phyloP scores from a whole-genome alignment of 345 rosid genomes.

The Cochlearia excelsa region DNA sequence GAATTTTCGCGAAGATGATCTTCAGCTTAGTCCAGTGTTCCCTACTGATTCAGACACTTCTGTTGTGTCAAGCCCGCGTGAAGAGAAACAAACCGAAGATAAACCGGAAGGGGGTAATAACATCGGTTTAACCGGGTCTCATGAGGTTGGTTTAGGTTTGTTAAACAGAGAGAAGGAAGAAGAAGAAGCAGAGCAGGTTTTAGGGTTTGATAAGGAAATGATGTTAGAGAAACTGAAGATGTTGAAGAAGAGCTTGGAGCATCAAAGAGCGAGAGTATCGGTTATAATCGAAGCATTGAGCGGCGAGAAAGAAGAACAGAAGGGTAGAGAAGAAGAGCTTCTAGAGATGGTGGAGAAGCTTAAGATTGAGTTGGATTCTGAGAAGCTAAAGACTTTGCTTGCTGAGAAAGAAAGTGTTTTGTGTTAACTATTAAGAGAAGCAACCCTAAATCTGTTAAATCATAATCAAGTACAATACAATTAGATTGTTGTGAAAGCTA shows the following conservation, averaged over 20 bases:
- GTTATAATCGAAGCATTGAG: constrained; percentile 52
- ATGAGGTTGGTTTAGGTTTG: constrained; percentile 13
- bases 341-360: constrained; percentile 45
- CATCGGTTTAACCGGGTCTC: not conserved
- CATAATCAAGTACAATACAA: too few species aligned
- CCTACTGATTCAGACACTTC: constrained; percentile 43
- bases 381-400: constrained; percentile 32
- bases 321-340: constrained; percentile 49
- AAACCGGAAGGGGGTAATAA: constrained; percentile 10
- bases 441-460: too few species aligned
- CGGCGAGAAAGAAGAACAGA: constrained; percentile 47
- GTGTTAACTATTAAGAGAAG: constrained; percentile 2
- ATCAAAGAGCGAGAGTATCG: constrained; percentile 51
- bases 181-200: constrained; percentile 25
- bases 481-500: too few species aligned
- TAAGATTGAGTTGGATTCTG: constrained; percentile 44
- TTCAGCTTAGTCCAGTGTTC: constrained; percentile 73
- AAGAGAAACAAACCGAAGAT: constrained; percentile 1
- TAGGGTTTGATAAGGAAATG: constrained; percentile 30
- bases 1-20: constrained; percentile 75
- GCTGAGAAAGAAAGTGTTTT: constrained; percentile 30
- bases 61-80: constrained; percentile 20
- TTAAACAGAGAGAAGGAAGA: not conserved
- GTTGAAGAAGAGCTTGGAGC: constrained; percentile 65
- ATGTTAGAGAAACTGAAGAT: constrained; percentile 46